Evolutionary conservation across 2,329 filamentous ascomycete genomes (phyloP), one percentile per base, ranked within the genome.

Genomic region (Coniochaeta sp.): DNA sequence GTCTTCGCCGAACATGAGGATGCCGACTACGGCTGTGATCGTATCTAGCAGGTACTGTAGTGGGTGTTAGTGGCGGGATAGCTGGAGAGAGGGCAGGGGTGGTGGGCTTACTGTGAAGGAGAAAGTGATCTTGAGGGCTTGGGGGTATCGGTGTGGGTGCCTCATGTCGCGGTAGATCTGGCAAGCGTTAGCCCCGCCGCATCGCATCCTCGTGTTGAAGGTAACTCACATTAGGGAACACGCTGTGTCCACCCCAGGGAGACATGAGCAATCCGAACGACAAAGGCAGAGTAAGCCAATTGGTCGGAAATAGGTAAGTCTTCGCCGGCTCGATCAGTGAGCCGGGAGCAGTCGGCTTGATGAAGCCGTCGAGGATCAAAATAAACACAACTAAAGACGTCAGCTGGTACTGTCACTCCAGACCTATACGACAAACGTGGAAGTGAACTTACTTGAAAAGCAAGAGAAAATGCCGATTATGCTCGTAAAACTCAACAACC

Each of bases 1-100:
- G n/a, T 74, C 78, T 59, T 95, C 88, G 55, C 92, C 92, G 67
- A 96, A 99, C 92, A 99, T 97, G 57, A 96, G 77, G 53, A 94
- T 80, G 33, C 94, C 92, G 10, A 88, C 81, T 42, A 94, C 79
- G 24, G 90, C 91, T 64, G 95, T 91, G 46, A 83, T 80, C 24
- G 86, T 77, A 65, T 97, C 92, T 12, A 97, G 78, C 18, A 89
- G 64, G 65, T 89, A 92, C 82, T 87, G 52, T 9, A 10, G 42
- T 16, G 13, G 27, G 33, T 14, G 24, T 42, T 22, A 42, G 38
- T 12, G 1, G 47, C 24, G 7, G 31, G 9, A 9, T 35, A 12
- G 3, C 24, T n/a, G 14, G 24, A 42, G 35, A 20, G 35, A 24
- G 3, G 2, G 3, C n/a, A 20, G 4, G 4, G 48, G 4, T 20